Evolutionary conservation across 331 rosid genomes (phyloP).

Genomic region (Rhamnella rubrinervis): DNA sequence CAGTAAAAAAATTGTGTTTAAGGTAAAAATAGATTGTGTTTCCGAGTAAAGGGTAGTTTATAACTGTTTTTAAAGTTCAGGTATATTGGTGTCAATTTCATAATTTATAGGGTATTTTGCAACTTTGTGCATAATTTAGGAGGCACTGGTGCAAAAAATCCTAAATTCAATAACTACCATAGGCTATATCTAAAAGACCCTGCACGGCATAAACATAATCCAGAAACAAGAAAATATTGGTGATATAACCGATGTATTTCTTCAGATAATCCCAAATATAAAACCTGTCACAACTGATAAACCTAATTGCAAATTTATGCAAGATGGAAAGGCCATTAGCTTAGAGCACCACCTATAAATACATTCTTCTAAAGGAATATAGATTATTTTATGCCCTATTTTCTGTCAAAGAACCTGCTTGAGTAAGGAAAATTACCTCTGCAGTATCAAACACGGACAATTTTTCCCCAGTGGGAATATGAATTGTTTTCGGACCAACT

Average conservation of each 20-base stretch:
- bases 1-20: no score
- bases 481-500: conserved; percentile 92
- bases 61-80: no score
- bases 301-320: neutral
- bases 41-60: no score
- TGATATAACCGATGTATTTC: neutral
- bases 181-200: no score
- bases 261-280: neutral
- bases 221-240: neutral
- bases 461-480: conserved; percentile 84
- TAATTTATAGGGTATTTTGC: no score
- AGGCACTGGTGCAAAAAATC: no score
- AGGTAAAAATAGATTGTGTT: no score
- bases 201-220: neutral
- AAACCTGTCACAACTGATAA: neutral
- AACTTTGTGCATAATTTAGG: no score
- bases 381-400: no score
- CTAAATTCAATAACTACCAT: no score
- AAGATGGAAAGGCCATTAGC: neutral
- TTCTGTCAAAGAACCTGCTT: neutral
- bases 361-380: no score
- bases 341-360: neutral
- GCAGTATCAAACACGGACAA: conserved; percentile 83
- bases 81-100: no score
- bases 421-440: conserved; percentile 48